Base-by-base conservation (phyloP, 2,329 filamentous ascomycete genomes). In the Anisogramma anomala region DNA sequence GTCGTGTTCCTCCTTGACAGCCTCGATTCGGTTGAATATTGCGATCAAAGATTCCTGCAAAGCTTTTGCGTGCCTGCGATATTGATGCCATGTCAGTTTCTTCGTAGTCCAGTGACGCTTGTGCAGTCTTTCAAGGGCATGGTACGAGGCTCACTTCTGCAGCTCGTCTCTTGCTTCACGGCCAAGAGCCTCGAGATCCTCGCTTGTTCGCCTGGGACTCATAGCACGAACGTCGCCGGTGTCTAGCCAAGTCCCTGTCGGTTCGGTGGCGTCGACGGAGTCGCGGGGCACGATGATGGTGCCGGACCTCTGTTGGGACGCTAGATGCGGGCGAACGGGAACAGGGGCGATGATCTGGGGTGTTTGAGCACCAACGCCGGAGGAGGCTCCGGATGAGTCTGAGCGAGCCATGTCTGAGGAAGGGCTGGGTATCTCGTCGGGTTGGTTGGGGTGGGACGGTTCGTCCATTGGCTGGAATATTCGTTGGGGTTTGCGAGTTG, bases 1-100 rank as follows among this genome's bases (percentile, higher is more conserved):
- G 65, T 95, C 86, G 58, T 98, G 88, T 58, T 96, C 89, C 52
- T 84, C 82, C 61, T 87, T 85, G 49, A 96, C 88, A 22, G 85
- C 84, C 57, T 98, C 91, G 58, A 96, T 93, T 38, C 87, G 83
- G 62, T 94, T 85, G 50, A 94, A 86, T 32, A 96, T 82, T 48
- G 82, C 84, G 47, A 93, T 71, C 25, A 98, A 76, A 20, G 86
- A 94, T 40, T 87, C 84, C 62, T 98, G 91, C 20, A 96, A 69
- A 34, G 78, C 76, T 60, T 86, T 85, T 45, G 89, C 88, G 64
- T 95, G 87, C 59, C 88, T 94, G 55, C 22, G 10, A 30, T 20
- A 34, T 35, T n/a, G 25, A 35, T 42, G 39, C 43, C 51, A 33
- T 48, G 43, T 25, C 27, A 15, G 14, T 43, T 49, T 14, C 53